These are phyloP conservation scores for Boletales sp. DNA, from an alignment of 768 basidiomycete genomes.

Conservation along the genomic window DNA sequence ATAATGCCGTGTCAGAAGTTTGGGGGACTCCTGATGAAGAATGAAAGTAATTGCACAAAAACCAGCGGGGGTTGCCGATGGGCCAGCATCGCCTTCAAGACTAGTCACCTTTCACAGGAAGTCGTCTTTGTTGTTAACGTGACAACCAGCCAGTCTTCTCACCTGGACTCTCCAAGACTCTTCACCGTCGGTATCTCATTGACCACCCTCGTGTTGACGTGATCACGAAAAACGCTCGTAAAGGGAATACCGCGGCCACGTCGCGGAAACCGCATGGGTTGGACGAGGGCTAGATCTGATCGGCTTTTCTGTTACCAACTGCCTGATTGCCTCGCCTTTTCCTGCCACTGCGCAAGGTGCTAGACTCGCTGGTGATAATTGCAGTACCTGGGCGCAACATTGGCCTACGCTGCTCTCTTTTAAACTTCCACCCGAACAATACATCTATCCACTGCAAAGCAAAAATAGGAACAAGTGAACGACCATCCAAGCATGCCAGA, in stretches of 20 bases:
- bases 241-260: not conserved
- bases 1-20: too few species aligned
- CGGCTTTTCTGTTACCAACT: slow-evolving; percentile 1
- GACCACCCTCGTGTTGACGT: not conserved
- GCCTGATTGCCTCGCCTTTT: slow-evolving; percentile 11
- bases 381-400: not conserved
- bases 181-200: too few species aligned
- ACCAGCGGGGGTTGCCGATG: too few species aligned
- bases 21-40: too few species aligned
- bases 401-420: not conserved
- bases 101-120: too few species aligned
- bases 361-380: not conserved
- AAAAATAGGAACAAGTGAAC: not conserved
- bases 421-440: not conserved
- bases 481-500: slow-evolving; percentile 19
- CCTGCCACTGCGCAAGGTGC: slow-evolving; percentile 8
- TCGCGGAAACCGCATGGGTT: not conserved
- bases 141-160: too few species aligned
- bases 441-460: too few species aligned
- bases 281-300: slow-evolving; percentile 3
- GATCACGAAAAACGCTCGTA: too few species aligned
- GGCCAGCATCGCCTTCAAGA: too few species aligned
- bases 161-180: too few species aligned
- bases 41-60: too few species aligned
- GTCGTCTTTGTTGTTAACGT: too few species aligned